These are phyloP conservation scores for Adansonia madagascariensis DNA, from an alignment of 441 rosid genomes.

Conservation along the genomic window DNA sequence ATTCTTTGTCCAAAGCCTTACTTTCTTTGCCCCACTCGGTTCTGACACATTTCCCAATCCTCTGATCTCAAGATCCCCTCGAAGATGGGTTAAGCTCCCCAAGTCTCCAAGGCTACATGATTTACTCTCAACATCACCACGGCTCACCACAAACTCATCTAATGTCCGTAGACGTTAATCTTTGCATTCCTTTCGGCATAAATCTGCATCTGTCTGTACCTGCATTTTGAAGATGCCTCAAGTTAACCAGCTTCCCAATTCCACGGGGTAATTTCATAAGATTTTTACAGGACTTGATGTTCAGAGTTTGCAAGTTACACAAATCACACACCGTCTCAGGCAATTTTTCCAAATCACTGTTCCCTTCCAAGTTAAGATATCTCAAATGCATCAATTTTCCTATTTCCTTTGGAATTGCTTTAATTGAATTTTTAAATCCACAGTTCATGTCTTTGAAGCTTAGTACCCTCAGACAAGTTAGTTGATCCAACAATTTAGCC, in stretches of 20 bases:
- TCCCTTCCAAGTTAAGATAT: slow-evolving; percentile 19
- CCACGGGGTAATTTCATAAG: slow-evolving; percentile 10
- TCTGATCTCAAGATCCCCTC: not conserved
- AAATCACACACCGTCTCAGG: slow-evolving; percentile 5
- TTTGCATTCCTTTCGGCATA: slow-evolving; percentile 4
- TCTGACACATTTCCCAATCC: slow-evolving; percentile 10
- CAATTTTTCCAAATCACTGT: not conserved
- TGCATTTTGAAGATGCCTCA: slow-evolving; percentile 21
- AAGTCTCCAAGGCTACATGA: slow-evolving; percentile 1
- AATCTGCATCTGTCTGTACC: not conserved
- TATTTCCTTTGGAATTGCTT: slow-evolving; percentile 6
- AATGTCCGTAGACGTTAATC: slow-evolving; percentile 11
- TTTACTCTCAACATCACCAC: not conserved
- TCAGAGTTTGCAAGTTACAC: slow-evolving; percentile 28
- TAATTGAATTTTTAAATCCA: not conserved
- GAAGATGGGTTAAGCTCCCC: not conserved
- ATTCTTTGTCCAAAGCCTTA: slow-evolving; percentile 26
- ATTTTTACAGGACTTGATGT: not conserved
- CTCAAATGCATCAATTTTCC: slow-evolving; percentile 26
- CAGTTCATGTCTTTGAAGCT: not conserved
- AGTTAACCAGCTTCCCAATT: not conserved
- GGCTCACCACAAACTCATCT: not conserved
- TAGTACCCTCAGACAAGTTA: slow-evolving; percentile 19
- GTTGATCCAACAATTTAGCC: not conserved
- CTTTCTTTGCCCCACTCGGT: slow-evolving; percentile 27